Base-by-base conservation (phyloP, 768 basidiomycete genomes). In the Trametes coccinea region DNA sequence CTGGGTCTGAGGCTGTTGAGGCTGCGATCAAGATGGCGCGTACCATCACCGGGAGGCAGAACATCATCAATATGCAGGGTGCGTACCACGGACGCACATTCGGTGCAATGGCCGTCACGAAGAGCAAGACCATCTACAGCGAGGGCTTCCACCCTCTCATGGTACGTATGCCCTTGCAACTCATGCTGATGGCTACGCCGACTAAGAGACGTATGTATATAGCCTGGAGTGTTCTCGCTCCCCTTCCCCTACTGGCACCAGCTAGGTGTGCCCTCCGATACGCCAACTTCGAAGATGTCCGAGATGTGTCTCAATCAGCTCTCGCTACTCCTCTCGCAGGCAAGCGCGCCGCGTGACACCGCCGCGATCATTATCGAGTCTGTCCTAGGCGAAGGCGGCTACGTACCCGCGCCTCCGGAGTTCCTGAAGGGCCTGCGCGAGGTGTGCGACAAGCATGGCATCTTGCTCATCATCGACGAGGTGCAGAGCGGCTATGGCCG, bases 241-340 rank as follows among this genome's bases (percentile, higher is more conserved):
- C 85, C 94, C 0, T 98, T 85, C 81, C 96, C 96, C 0, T 98
- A 88, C 79, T 97, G 94, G 93, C 95, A 96, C 72, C 90, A 93
- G 66, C 76, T 85, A 60, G 86, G 85, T 51, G 70, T 88, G 2
- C 75, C 84, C 2, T 79, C 79, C 2, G 74, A 76, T 41, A 87
- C 89, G 0, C 75, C 85, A 8, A 75, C 82, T 54, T 77, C 81
- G 14, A 80, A 82, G 44, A 80, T 93, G 14, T 80, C 88, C 53
- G 70, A 82, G 31, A 75, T 84, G 45, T 86, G 88, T 17, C 80
- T 94, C 14, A 87, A 89, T 74, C 92, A 95, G 72, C 81, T 98
- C 17, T 87, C 93, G 56, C 82, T 97, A 13, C 71, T 96, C 11
- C 76, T 89, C 61, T 76, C 78, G 52, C 95, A 98, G 73, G 92